Conservation (phyloP, 495 filamentous ascomycete genomes). For the Aspergillus olivimuriae region DNA sequence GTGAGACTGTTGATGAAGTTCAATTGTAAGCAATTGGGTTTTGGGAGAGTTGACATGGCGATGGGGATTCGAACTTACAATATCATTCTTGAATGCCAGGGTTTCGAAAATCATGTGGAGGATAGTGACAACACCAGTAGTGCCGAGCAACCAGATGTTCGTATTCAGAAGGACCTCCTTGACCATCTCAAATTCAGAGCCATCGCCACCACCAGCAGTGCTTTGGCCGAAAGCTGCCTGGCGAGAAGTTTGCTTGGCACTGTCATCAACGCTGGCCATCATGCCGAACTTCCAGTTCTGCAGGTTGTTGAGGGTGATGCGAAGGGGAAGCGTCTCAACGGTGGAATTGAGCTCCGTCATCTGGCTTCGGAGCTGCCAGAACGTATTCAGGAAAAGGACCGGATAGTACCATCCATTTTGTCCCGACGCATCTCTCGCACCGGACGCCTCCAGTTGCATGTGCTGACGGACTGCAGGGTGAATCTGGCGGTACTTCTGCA, state of each 20-base stretch:
- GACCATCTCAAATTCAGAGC: slow-evolving; percentile 87
- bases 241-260: slow-evolving; percentile 70
- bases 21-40: slow-evolving; percentile 13
- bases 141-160: slow-evolving; percentile 81
- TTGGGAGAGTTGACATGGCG: background rate
- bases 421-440: slow-evolving; percentile 69
- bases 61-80: slow-evolving; percentile 40
- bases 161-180: slow-evolving; percentile 92
- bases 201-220: slow-evolving; percentile 62
- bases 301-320: slow-evolving; percentile 76
- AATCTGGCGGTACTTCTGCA: slow-evolving; percentile 55
- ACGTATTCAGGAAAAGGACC: slow-evolving; percentile 85
- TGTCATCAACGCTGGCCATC: slow-evolving; percentile 77
- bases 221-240: slow-evolving; percentile 61
- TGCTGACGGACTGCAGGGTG: slow-evolving; percentile 72
- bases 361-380: slow-evolving; percentile 89
- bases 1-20: slow-evolving; percentile 49
- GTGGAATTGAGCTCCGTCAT: slow-evolving; percentile 94
- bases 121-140: slow-evolving; percentile 78
- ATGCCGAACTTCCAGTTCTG: slow-evolving; percentile 88
- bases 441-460: slow-evolving; percentile 66
- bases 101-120: slow-evolving; percentile 94
- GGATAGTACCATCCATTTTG: slow-evolving; percentile 97
- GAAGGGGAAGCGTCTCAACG: slow-evolving; percentile 72
- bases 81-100: slow-evolving; percentile 95